Percentiles rank a stretch among this genome's conserved stretches.
phyloP scores from a whole-genome alignment of 306 rosid genomes.

The Prosopis cineraria region DNA sequence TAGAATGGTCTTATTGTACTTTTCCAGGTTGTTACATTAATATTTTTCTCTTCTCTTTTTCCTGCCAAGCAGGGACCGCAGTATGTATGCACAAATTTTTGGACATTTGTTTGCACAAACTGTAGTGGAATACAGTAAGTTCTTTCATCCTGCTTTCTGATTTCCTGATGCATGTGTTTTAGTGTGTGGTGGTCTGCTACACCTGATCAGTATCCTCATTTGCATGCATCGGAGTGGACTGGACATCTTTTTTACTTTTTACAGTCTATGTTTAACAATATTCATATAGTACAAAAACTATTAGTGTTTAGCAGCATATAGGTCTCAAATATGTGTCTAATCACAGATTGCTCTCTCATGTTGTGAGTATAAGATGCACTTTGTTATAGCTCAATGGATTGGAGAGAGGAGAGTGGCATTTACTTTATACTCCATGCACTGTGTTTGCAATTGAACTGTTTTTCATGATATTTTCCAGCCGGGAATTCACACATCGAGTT shows the following conservation, averaged over 20 bases:
- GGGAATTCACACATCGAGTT: slow-evolving; percentile 94
- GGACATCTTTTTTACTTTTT: background rate
- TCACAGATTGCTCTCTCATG: slow-evolving; percentile 14
- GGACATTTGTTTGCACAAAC: slow-evolving; percentile 95
- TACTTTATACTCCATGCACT: background rate
- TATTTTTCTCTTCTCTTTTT: slow-evolving; percentile 31
- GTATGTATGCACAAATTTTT: slow-evolving; percentile 96
- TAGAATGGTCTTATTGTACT: slow-evolving; percentile 27
- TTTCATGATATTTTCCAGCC: slow-evolving; percentile 57
- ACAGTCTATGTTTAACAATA: background rate
- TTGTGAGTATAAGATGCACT: slow-evolving; percentile 4
- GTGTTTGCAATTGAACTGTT: slow-evolving; percentile 33
- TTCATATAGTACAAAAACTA: background rate
- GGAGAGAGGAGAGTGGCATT: slow-evolving; percentile 13
- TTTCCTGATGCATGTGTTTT: slow-evolving; percentile 15
- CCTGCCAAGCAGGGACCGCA: slow-evolving; percentile 83
- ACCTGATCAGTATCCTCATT: slow-evolving; percentile 6
- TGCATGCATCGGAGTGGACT: background rate
- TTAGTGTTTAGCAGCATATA: slow-evolving; percentile 9
- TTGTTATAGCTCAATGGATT: slow-evolving; percentile 24
- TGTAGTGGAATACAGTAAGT: slow-evolving; percentile 99
- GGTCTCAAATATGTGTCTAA: slow-evolving; percentile 17
- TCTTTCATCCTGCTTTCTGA: slow-evolving; percentile 23
- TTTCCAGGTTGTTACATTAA: slow-evolving; percentile 10
- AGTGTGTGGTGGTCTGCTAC: slow-evolving; percentile 22